Base-by-base conservation (phyloP, 140 eudicot genomes). In the Bidens hawaiensis region DNA sequence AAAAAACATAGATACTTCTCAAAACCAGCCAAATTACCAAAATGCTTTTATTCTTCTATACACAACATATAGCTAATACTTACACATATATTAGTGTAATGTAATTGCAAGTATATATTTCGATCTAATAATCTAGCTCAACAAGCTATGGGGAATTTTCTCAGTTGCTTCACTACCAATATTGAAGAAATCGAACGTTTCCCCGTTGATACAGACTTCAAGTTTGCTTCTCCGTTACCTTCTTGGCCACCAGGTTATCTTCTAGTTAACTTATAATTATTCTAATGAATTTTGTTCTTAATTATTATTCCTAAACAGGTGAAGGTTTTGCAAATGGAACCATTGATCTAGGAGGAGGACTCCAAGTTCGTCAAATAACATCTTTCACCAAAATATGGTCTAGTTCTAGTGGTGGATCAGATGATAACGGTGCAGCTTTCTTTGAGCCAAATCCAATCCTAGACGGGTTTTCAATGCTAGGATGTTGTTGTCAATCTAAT, bases 341-440 rank as follows among this genome's bases (percentile, higher is more conserved):
- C 30, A 75, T 79, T 62, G 78, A 79, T 79, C 75, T 79, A 0
- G 85, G 85, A 0, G 85, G 85, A 47, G 85, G 85, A 43, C 67
- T 79, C 12, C 49, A 54, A 27, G 85, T 79, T 53, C 17, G 42
- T 18, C 81, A 79, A 67, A 19, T 71, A 43, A 58, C 81, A 40
- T 28, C 76, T 10, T 79, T 79, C 27, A 75, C n/a, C 46, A 75
- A 71, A 55, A 56, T 75, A 5, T 53, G 22, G 38, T 26, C 38
- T 1, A 26, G 11, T 26, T 79, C 46, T 34, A 50, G 62, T 17
- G 79, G 72, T 1, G 83, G 68, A 58, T 71, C 69, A 36, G 73
- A 69, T 54, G 81, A 25, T 25, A 53, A 25, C 0, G 60, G 60
- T 14, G 60, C 69, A 4, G 48, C 76, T 46, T 70, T 79, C 34